Evolutionary conservation across 768 basidiomycete species (phyloP).

Genomic region (Boletus fagicola): DNA sequence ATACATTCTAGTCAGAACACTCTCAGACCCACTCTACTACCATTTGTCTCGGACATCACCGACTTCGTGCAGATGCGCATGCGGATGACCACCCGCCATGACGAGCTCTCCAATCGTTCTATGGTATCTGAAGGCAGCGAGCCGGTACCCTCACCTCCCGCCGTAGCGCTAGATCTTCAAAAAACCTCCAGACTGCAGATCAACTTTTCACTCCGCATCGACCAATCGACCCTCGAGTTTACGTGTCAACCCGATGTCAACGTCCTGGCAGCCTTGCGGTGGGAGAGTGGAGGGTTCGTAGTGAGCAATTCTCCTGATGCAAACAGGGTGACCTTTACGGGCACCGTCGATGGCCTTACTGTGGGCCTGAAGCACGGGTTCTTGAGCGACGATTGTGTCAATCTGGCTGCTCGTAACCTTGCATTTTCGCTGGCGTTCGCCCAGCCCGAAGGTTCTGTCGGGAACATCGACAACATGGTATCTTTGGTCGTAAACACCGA

Average conservation of each 20-base stretch:
- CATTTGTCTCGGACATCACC: constrained; percentile 79
- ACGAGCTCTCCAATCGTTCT: constrained; percentile 20
- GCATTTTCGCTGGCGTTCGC: constrained; percentile 71
- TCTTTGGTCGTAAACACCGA: constrained; percentile 85
- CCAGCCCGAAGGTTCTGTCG: constrained; percentile 42
- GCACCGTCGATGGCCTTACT: constrained; percentile 77
- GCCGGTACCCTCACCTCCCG: constrained; percentile 19
- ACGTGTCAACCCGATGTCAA: constrained; percentile 91
- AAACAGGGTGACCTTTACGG: constrained; percentile 69
- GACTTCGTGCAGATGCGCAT: constrained; percentile 68
- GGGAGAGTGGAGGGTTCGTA: constrained; percentile 94
- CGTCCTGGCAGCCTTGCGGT: constrained; percentile 83
- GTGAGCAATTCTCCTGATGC: constrained; percentile 74
- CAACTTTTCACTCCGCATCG: constrained; percentile 87
- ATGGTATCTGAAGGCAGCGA: constrained; percentile 4
- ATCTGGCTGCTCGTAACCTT: constrained; percentile 78
- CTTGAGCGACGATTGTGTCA: constrained; percentile 78
- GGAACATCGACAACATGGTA: constrained; percentile 48
- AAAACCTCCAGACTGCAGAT: constrained; percentile 58
- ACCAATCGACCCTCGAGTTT: constrained; percentile 81
- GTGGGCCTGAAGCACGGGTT: constrained; percentile 83
- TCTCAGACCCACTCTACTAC: constrained; percentile 76
- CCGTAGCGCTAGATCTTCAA: constrained; percentile 10
- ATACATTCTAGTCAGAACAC: constrained; percentile 88
- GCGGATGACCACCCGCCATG: constrained; percentile 44